Evolutionary conservation across 225 moss, liverwort and hornwort species (phyloP).

Genomic region (Polytrichum formosum): DNA sequence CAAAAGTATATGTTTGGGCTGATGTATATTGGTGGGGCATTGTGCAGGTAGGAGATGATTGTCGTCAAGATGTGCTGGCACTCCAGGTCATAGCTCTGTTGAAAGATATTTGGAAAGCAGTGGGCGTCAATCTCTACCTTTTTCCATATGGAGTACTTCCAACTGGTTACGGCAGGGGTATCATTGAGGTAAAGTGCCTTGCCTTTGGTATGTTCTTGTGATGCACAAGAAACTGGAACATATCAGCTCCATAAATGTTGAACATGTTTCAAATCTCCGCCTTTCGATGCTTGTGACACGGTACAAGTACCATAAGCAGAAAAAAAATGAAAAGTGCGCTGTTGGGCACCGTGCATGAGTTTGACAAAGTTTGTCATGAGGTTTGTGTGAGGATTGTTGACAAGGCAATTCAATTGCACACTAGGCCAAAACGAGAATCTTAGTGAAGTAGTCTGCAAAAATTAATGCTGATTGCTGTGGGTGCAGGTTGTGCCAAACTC

Average conservation of each 20-base stretch:
- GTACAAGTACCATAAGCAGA: neutral
- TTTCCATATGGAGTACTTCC: conserved; percentile 92
- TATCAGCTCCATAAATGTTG: too few species aligned
- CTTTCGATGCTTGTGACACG: neutral
- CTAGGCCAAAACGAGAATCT: neutral
- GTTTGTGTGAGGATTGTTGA: neutral
- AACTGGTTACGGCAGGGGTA: conserved; percentile 86
- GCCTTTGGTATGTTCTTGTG: neutral
- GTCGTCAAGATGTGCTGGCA: conserved; percentile 86
- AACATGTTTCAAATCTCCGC: neutral
- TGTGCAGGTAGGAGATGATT: conserved; percentile 88
- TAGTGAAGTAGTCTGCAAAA: neutral
- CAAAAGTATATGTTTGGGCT: neutral
- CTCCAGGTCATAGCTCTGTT: conserved; percentile 84
- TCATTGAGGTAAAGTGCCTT: conserved; percentile 64
- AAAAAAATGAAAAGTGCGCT: neutral
- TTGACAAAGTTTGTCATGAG: neutral
- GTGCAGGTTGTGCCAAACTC: conserved; percentile 72
- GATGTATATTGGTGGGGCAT: conserved; percentile 2
- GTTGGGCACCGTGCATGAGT: neutral
- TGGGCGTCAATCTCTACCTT: conserved; percentile 80
- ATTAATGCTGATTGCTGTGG: neutral
- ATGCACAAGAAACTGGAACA: neutral
- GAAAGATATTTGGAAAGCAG: conserved; percentile 69
- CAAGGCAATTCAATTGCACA: too few species aligned